Conservation (phyloP, 1,284 basidiomycete species). For the Ganoderma boninense region DNA sequence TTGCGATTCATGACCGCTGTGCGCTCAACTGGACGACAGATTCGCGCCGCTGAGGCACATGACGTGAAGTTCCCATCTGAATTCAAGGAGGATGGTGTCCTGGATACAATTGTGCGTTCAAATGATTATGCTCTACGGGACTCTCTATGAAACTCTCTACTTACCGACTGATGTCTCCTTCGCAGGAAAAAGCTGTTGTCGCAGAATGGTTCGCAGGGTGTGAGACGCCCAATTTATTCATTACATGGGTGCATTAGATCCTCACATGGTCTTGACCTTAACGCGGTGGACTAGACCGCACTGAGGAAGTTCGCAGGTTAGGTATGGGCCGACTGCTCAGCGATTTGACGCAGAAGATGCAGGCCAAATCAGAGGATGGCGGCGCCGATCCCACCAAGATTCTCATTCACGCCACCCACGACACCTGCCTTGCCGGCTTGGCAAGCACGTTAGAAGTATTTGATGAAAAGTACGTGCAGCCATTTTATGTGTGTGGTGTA, state of each 20-base stretch:
- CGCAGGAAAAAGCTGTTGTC: constrained; percentile 76
- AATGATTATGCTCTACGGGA: constrained; percentile 27
- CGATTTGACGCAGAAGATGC: constrained; percentile 70
- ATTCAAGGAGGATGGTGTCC: constrained; percentile 67
- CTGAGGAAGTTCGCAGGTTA: constrained; percentile 77
- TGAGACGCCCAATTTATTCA: constrained; percentile 36
- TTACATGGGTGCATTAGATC: background rate
- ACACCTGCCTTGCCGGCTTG: constrained; percentile 78
- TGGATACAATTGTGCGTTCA: constrained; percentile 64
- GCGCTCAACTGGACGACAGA: constrained; percentile 44
- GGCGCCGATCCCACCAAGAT: constrained; percentile 62
- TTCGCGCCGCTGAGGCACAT: constrained; percentile 75
- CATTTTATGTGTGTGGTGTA: background rate
- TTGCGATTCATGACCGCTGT: background rate
- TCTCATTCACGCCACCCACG: constrained; percentile 78
- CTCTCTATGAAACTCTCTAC: background rate
- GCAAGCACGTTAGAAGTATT: constrained; percentile 78
- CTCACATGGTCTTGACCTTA: background rate
- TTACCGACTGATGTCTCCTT: background rate
- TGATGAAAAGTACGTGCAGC: constrained; percentile 63
- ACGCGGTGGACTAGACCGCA: constrained; percentile 59
- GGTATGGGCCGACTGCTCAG: constrained; percentile 80
- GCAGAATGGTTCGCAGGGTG: constrained; percentile 79
- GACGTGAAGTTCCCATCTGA: constrained; percentile 74
- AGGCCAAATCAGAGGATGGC: constrained; percentile 55